Evolutionary conservation across 306 rosid species (phyloP), one percentile per base, ranked within the genome.

Genomic region (Corylus avellana): DNA sequence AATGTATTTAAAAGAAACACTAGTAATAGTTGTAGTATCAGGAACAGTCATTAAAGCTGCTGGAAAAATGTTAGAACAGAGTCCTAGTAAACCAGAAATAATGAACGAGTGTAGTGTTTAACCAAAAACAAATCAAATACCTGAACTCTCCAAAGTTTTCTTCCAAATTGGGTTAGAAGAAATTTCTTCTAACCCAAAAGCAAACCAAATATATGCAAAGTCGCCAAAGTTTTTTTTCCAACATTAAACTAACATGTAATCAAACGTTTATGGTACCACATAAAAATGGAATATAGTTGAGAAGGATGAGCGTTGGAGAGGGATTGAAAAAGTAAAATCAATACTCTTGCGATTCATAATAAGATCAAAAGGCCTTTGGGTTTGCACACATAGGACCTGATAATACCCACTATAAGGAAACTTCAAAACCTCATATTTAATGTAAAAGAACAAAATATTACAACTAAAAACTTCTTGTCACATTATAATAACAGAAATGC

Each of bases 401-500:
- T 42, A 12, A 42, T 42, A 42, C 51, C 72, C 51, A 42, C 29
- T 42, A 5, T 17, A 68, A n/a, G 51, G 25, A 42, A 68, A 68
- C 72, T 68, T 68, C 72, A 68, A 68, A 42, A 27, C 51, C 70
- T 63, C 29, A 68, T 68, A 68, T 68, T 68, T 8, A 18, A 67
- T 7, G 50, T 18, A 39, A 67, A 39, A 67, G 16, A 6, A 67
- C 72, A 39, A 71, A 63, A 73, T 76, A 84, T 54, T 78, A 83
- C 77, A 77, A 49, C 77, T 78, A 58, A 53, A 75, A 85, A 77
- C 72, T 75, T 75, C 50, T 76, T 46, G 81, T 63, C 79, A 70
- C 72, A 80, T 81, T 76, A 77, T 59, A 84, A 72, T 68, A 85
- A 64, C 79, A 81, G 82, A 85, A 80, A 59, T 66, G 80, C 78